phyloP scores from a whole-genome alignment of 805 yeast genomes.

The Sugiyamaella marilandica region DNA sequence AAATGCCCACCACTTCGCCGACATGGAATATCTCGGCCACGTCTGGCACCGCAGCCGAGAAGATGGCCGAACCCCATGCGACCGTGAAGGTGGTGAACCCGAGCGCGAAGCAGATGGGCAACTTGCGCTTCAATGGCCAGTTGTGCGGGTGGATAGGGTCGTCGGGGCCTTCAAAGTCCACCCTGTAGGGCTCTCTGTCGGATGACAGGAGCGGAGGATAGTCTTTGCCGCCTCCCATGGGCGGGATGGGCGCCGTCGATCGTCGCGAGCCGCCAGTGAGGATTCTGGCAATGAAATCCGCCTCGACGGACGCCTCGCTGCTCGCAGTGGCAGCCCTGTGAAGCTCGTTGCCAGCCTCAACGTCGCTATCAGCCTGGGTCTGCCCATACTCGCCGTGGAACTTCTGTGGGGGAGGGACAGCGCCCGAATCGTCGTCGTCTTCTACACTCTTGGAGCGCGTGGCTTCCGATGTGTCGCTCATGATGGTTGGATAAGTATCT shows the following conservation, averaged over 20 bases:
- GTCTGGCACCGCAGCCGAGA: slow-evolving; percentile 52
- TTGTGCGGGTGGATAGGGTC: slow-evolving; percentile 82
- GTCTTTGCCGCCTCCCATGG: slow-evolving; percentile 23
- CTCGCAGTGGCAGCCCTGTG: slow-evolving; percentile 1
- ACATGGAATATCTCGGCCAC: slow-evolving; percentile 55
- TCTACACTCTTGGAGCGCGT: neutral
- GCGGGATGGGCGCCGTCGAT: slow-evolving; percentile 13
- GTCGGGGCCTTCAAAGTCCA: slow-evolving; percentile 68
- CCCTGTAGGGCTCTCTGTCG: slow-evolving; percentile 45
- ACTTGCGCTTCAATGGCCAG: slow-evolving; percentile 53
- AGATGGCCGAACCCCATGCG: slow-evolving; percentile 78
- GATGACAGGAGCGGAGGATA: slow-evolving; percentile 19
- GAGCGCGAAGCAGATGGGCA: slow-evolving; percentile 38
- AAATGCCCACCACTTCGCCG: slow-evolving; percentile 61
- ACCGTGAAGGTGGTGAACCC: slow-evolving; percentile 47
- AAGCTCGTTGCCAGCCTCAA: neutral
- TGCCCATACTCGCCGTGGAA: neutral
- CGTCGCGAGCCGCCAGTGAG: slow-evolving; percentile 18
- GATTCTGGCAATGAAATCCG: slow-evolving; percentile 18
- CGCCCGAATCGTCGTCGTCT: neutral
- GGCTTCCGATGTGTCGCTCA: neutral
- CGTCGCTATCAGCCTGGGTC: neutral
- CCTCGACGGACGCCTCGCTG: slow-evolving; percentile 11
- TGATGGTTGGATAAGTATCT: neutral
- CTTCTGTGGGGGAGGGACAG: neutral